phyloP scores from a whole-genome alignment of 2,329 filamentous ascomycete genomes.

The Fusarium sp. region DNA sequence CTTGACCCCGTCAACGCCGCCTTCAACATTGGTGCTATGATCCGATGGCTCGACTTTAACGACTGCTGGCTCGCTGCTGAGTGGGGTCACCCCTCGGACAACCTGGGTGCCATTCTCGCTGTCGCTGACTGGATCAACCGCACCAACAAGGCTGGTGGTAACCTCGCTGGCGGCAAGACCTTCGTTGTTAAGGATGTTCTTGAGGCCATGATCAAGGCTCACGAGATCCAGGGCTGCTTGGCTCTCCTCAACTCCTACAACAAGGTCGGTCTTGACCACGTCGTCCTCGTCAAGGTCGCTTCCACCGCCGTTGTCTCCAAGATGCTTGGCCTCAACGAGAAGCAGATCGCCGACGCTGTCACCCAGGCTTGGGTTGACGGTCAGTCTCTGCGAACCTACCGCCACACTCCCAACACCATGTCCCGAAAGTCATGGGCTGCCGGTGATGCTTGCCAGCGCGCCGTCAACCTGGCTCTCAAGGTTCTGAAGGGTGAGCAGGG shows the following conservation, averaged over 20 bases:
- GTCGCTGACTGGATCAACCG: slow-evolving; percentile 98
- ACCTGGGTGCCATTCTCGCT: slow-evolving; percentile 95
- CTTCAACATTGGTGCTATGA: slow-evolving; percentile 99
- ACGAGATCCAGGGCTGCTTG: slow-evolving; percentile 98
- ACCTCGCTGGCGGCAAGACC: slow-evolving; percentile 89
- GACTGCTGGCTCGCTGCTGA: slow-evolving; percentile 99
- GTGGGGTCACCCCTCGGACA: slow-evolving; percentile 99
- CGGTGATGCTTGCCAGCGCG: slow-evolving; percentile 96
- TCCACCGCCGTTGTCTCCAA: slow-evolving; percentile 94
- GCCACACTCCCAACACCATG: slow-evolving; percentile 99
- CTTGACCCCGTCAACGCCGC: slow-evolving; percentile 95
- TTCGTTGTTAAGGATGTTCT: slow-evolving; percentile 92
- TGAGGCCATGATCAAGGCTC: slow-evolving; percentile 98
- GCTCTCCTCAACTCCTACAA: slow-evolving; percentile 99
- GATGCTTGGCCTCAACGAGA: slow-evolving; percentile 90
- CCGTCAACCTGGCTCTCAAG: slow-evolving; percentile 92
- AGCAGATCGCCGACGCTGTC: slow-evolving; percentile 94
- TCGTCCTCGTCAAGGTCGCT: slow-evolving; percentile 97
- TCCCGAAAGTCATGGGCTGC: slow-evolving; percentile 99
- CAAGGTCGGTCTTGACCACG: slow-evolving; percentile 98
- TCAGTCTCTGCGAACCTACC: slow-evolving; percentile 95
- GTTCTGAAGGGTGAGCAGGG: slow-evolving; percentile 93
- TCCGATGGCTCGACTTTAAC: slow-evolving; percentile 99
- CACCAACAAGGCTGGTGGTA: slow-evolving; percentile 82
- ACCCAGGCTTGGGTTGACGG: slow-evolving; percentile 98